phyloP scores from a whole-genome alignment of 768 basidiomycete species.

The Lentinula guzmanii region DNA sequence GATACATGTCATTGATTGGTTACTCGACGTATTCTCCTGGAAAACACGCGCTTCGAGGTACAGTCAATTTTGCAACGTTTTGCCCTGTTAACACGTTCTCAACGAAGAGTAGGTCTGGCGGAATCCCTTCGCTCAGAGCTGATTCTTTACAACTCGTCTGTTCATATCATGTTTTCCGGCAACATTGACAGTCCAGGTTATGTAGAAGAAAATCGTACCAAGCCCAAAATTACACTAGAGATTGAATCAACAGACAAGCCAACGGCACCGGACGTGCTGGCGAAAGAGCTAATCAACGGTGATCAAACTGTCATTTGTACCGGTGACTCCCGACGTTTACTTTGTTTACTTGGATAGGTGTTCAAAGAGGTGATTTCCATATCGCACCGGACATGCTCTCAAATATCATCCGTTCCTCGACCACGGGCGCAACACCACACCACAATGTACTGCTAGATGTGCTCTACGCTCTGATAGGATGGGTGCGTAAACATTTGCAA shows the following conservation, averaged over 20 bases:
- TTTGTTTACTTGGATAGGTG: slow-evolving; percentile 34
- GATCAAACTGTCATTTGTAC: slow-evolving; percentile 8
- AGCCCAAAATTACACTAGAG: slow-evolving; percentile 67
- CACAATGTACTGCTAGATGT: slow-evolving; percentile 58
- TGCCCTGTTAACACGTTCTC: neutral
- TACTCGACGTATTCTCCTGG: slow-evolving; percentile 77
- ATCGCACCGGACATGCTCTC: slow-evolving; percentile 71
- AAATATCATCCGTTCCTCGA: slow-evolving; percentile 59
- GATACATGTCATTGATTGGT: slow-evolving; percentile 71
- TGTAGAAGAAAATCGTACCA: slow-evolving; percentile 33
- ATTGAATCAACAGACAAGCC: slow-evolving; percentile 74
- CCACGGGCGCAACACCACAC: slow-evolving; percentile 56
- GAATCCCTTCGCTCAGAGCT: slow-evolving; percentile 80
- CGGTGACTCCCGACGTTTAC: neutral
- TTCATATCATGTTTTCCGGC: slow-evolving; percentile 81
- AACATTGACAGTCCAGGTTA: neutral
- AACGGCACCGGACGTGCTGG: slow-evolving; percentile 57
- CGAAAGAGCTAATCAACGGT: slow-evolving; percentile 56
- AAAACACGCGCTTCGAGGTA: slow-evolving; percentile 84
- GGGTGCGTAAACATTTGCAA: slow-evolving; percentile 26
- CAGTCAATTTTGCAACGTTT: neutral
- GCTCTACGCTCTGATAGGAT: slow-evolving; percentile 37
- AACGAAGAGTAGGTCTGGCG: slow-evolving; percentile 54
- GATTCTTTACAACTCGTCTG: slow-evolving; percentile 66
- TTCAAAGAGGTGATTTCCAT: slow-evolving; percentile 64